Base-by-base conservation (phyloP, 2,329 filamentous ascomycete species). In the Keithomyces neogunnii region DNA sequence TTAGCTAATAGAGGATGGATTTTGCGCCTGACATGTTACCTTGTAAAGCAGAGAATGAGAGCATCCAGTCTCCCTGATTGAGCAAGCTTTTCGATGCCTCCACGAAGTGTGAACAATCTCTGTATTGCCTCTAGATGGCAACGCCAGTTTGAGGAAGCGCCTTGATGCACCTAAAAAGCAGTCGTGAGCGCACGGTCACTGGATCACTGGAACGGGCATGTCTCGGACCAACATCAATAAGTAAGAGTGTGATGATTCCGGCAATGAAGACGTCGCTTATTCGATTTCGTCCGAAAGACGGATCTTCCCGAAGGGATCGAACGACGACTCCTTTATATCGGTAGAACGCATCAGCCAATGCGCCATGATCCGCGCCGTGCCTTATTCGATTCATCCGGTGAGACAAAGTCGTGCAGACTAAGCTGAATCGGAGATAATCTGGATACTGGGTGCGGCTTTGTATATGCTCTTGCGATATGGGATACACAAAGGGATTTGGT, bases 81-180 rank as follows among this genome's bases (percentile, higher is more conserved):
- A 4, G 43, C 29, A 9, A 51, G 11, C 9, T 19, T 13, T 5
- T 50, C 51, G 26, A 69, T 55, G 26, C 68, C 67, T 13, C 68
- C 67, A 10, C 65, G 65, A 5, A 69, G 53, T 19, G 50, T 50
- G 10, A 70, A 61, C 5, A 71, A 45, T 51, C 51, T 63, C 32
- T 63, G 57, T 31, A 64, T 53, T 13, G 62, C 68, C 13, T 69
- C 59, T 3, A 70, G 38, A 48, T 71, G 69, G 10, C 56, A 62
- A 43, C 64, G 62, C 67, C 67, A 71, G 52, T 63, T 58, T 6
- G 55, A 53, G 4, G 62, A 62, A 6, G 56, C 51, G 29, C 63
- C 61, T 50, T 70, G 60, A 40, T 65, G 60, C 32, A 57, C 50
- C 66, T 68, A 48, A 45, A 35, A 5, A 44, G 10, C 31, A 8